phyloP scores from a whole-genome alignment of 2,329 filamentous ascomycete genomes.

The Nannizziopsis arthrosporioides region DNA sequence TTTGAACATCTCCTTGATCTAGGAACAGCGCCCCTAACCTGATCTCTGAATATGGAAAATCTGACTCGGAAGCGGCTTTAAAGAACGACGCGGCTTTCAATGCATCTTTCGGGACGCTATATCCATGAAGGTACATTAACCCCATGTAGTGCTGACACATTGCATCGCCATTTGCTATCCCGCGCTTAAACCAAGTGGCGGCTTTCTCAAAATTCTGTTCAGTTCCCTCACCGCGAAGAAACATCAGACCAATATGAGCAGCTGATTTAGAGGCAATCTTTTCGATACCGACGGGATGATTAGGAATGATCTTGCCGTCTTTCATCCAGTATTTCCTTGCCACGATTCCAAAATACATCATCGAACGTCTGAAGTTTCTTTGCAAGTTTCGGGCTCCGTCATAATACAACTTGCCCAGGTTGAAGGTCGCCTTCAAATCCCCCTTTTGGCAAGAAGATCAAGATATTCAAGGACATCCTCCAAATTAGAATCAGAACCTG shows the following conservation, averaged over 20 bases:
- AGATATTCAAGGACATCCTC: constrained; percentile 93
- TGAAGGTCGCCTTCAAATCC: constrained; percentile 76
- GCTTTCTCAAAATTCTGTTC: constrained; percentile 67
- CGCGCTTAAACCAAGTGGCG: constrained; percentile 70
- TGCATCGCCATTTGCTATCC: constrained; percentile 61
- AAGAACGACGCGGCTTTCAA: constrained; percentile 64
- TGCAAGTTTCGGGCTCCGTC: constrained; percentile 69
- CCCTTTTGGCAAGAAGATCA: constrained; percentile 78
- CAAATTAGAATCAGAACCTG: constrained; percentile 73
- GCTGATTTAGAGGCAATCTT: constrained; percentile 73
- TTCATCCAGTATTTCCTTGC: constrained; percentile 71
- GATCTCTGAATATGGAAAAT: constrained; percentile 68
- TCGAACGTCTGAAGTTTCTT: constrained; percentile 59
- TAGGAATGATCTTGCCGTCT: constrained; percentile 62
- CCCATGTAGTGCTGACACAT: constrained; percentile 78
- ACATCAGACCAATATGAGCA: constrained; percentile 80
- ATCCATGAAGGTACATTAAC: constrained; percentile 69
- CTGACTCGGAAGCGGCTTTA: constrained; percentile 67
- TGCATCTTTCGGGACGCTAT: constrained; percentile 59
- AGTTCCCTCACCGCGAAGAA: constrained; percentile 73
- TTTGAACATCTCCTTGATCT: constrained; percentile 72
- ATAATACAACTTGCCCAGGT: constrained; percentile 74
- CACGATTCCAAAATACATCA: constrained; percentile 69
- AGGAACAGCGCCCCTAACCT: constrained; percentile 73
- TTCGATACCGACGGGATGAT: constrained; percentile 58